Evolutionary conservation across 2,329 filamentous ascomycete species (phyloP).

Genomic region (Sclerotinia nivalis): DNA sequence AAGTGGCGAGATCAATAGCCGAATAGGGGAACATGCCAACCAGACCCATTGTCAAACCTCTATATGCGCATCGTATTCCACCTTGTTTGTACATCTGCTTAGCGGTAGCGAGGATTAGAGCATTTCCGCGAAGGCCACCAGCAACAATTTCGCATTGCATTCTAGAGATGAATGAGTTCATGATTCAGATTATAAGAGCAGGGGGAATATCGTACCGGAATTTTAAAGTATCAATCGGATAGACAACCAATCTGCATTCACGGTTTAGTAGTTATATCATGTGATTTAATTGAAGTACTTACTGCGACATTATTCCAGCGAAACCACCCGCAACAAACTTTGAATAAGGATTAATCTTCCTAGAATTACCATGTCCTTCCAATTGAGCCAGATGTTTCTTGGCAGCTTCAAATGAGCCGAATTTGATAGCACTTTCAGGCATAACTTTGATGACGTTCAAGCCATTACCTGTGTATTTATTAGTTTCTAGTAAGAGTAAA

Average conservation of each 20-base stretch:
- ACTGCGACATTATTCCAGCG: slow-evolving; percentile 93
- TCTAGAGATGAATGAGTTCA: slow-evolving; percentile 31
- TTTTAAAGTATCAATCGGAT: slow-evolving; percentile 55
- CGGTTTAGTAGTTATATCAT: slow-evolving; percentile 24
- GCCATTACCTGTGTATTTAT: slow-evolving; percentile 70
- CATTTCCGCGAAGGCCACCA: slow-evolving; percentile 79
- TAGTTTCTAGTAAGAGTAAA: neutral
- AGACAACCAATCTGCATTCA: slow-evolving; percentile 73
- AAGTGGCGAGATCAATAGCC: slow-evolving; percentile 93
- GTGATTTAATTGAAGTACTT: slow-evolving; percentile 42
- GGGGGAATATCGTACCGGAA: slow-evolving; percentile 52
- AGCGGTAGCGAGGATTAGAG: slow-evolving; percentile 78
- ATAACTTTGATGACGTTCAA: slow-evolving; percentile 97
- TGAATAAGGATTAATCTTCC: slow-evolving; percentile 75
- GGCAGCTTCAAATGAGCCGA: slow-evolving; percentile 93
- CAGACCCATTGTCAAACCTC: slow-evolving; percentile 89
- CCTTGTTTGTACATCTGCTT: slow-evolving; percentile 82
- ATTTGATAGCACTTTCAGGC: slow-evolving; percentile 98
- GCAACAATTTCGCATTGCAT: slow-evolving; percentile 94
- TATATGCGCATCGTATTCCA: slow-evolving; percentile 77
- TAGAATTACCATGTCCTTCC: slow-evolving; percentile 84
- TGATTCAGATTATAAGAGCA: neutral
- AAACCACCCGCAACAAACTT: slow-evolving; percentile 90
- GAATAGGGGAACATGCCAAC: slow-evolving; percentile 98
- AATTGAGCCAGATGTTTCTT: slow-evolving; percentile 83